These are phyloP conservation scores for Kodamaea lidongshanica DNA, from an alignment of 805 yeast species.

Conservation along the genomic window DNA sequence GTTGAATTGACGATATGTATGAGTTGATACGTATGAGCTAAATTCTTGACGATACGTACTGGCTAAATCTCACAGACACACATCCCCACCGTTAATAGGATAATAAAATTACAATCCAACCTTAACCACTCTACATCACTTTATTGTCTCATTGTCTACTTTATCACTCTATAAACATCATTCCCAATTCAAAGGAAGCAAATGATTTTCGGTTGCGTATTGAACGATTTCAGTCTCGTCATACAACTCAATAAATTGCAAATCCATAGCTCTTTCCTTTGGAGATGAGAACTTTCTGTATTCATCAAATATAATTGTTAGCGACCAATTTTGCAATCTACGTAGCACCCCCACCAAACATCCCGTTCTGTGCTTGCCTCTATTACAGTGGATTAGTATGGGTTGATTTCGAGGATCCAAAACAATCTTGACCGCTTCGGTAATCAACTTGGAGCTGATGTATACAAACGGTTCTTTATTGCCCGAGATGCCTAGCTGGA, in stretches of 20 bases:
- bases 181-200: conserved; percentile 70
- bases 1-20: too few species aligned
- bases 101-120: too few species aligned
- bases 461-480: conserved; percentile 93
- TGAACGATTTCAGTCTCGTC: conserved; percentile 57
- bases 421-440: conserved; percentile 75
- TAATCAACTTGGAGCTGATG: conserved; percentile 57
- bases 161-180: conserved; percentile 7
- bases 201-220: conserved; percentile 44
- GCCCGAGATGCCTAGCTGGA: conserved; percentile 90
- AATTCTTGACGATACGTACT: too few species aligned
- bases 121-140: too few species aligned
- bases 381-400: conserved; percentile 84
- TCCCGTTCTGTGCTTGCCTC: conserved; percentile 97
- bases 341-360: conserved; percentile 91
- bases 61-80: too few species aligned
- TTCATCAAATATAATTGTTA: conserved; percentile 92
- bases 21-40: too few species aligned
- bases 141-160: too few species aligned
- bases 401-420: conserved; percentile 88
- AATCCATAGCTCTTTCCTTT: conserved; percentile 91
- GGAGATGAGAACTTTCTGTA: conserved; percentile 93
- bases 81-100: too few species aligned
- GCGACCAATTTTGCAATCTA: conserved; percentile 84
- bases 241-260: conserved; percentile 88